Evolutionary conservation across 306 rosid genomes (phyloP).

Genomic region (Sicyos baderoa): DNA sequence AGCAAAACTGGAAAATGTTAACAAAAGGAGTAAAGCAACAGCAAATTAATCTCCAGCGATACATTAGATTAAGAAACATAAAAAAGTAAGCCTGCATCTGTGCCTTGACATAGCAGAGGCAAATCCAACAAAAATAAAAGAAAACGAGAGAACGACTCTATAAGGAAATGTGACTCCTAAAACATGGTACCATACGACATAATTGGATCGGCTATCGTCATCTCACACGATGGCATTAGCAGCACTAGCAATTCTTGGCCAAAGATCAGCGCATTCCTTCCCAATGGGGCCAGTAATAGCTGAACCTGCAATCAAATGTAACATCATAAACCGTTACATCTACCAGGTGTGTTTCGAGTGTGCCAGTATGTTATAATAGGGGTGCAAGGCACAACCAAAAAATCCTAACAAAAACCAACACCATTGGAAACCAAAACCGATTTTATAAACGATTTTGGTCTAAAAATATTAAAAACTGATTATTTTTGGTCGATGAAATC

Average conservation of each 20-base stretch:
- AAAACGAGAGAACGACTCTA: too few relatives aligned
- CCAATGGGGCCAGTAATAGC: slow-evolving; percentile 88
- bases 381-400: too few relatives aligned
- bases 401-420: too few relatives aligned
- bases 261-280: slow-evolving; percentile 84
- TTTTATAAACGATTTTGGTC: too few relatives aligned
- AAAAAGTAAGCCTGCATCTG: background rate
- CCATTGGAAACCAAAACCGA: too few relatives aligned
- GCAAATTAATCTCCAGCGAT: background rate
- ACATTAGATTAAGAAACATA: background rate
- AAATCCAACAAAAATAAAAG: too few relatives aligned
- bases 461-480: too few relatives aligned
- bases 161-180: background rate
- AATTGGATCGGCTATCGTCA: too few relatives aligned
- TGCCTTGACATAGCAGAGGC: slow-evolving; percentile 9
- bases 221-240: slow-evolving; percentile 74
- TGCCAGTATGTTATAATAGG: too few relatives aligned
- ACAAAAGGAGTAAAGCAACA: background rate
- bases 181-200: background rate
- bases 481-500: too few relatives aligned
- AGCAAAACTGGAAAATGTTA: background rate
- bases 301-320: slow-evolving; percentile 38
- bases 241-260: slow-evolving; percentile 96
- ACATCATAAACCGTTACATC: background rate
- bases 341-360: too few relatives aligned